Conservation (phyloP, 2,329 filamentous ascomycete species). For the Diaporthe caulivora region DNA sequence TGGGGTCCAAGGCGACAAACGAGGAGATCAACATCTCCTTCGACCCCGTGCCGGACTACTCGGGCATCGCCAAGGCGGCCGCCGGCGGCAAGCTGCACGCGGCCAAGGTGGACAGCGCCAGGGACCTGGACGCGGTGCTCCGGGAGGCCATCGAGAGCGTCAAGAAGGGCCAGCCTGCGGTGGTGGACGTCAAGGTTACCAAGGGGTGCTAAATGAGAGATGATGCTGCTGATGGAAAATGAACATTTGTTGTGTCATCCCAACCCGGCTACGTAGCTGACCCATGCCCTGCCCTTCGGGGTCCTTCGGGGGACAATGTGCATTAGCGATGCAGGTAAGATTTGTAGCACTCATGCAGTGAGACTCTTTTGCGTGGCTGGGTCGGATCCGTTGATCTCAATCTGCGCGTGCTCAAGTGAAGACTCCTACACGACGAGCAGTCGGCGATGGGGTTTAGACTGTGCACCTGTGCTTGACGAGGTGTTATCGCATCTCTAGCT, state of each 20-base stretch:
- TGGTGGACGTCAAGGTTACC: slow-evolving; percentile 66
- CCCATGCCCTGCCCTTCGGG: background rate
- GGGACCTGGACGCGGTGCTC: slow-evolving; percentile 61
- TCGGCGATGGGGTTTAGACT: too few species aligned
- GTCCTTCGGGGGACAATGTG: background rate
- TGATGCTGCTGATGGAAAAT: background rate
- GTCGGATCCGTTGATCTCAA: too few species aligned
- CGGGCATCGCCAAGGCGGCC: slow-evolving; percentile 71
- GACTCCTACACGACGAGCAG: too few species aligned
- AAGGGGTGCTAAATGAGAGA: slow-evolving; percentile 42
- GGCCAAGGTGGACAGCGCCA: slow-evolving; percentile 59
- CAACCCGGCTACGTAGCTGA: too few species aligned
- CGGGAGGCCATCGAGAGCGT: slow-evolving; percentile 64
- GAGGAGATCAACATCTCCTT: slow-evolving; percentile 74
- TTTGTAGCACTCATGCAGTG: background rate
- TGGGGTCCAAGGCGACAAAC: slow-evolving; percentile 67
- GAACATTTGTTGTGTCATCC: background rate
- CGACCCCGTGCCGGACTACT: slow-evolving; percentile 68
- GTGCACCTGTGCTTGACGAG: too few species aligned
- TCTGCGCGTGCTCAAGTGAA: too few species aligned
- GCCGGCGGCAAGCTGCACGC: slow-evolving; percentile 66
- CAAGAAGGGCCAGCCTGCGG: slow-evolving; percentile 62
- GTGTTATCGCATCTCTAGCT: too few species aligned
- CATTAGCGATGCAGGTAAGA: background rate
- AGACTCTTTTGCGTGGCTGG: background rate